phyloP scores from a whole-genome alignment of 345 rosid genomes.

The Moricandia arvensis region DNA sequence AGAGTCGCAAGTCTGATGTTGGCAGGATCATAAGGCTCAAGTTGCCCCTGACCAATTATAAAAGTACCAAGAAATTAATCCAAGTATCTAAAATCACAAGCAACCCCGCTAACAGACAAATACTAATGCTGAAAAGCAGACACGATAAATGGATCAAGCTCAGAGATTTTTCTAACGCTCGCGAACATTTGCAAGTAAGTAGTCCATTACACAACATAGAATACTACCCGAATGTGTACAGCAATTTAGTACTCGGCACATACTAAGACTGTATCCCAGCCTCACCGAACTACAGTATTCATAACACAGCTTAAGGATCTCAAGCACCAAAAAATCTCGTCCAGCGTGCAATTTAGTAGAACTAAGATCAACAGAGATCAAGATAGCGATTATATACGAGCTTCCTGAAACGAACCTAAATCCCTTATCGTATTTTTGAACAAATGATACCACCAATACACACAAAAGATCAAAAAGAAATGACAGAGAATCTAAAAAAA shows the following conservation, averaged over 20 bases:
- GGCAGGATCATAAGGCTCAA: slow-evolving; percentile 78
- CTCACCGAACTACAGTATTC: background rate
- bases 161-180: too few species aligned
- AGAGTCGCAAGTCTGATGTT: slow-evolving; percentile 76
- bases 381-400: background rate
- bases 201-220: background rate
- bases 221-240: background rate
- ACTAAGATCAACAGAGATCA: background rate
- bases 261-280: background rate
- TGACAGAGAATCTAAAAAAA: background rate
- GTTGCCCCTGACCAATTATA: slow-evolving; percentile 64
- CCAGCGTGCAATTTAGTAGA: background rate
- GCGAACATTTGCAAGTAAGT: too few species aligned
- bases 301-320: background rate
- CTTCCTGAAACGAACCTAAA: background rate
- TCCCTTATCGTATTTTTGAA: background rate
- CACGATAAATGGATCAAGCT: background rate
- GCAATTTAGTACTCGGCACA: background rate
- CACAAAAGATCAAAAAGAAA: background rate
- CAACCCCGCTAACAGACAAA: background rate
- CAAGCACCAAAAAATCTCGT: background rate
- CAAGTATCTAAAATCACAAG: slow-evolving; percentile 1
- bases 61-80: background rate
- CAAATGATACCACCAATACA: background rate
- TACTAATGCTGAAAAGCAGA: slow-evolving; percentile 20